Evolutionary conservation across 1,139 yeast genomes (phyloP), one percentile per base, ranked within the genome.

Genomic region (Ogataea hybrid): DNA sequence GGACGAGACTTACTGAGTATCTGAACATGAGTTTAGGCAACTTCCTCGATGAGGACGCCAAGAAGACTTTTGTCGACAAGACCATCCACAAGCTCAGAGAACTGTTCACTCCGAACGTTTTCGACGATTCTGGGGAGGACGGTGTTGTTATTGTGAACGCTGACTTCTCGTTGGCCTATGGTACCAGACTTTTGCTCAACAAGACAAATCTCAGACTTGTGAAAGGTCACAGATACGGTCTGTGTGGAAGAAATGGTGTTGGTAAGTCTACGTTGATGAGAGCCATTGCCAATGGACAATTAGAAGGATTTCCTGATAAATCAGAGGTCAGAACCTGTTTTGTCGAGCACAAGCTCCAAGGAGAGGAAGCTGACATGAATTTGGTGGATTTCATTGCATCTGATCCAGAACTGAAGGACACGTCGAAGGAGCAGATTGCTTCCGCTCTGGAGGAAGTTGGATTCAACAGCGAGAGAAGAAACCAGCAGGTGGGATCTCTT

Each of bases 191-290:
- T 97, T 77, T 92, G 57, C 73, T 92, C 58, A 92, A 90, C 75
- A 90, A 92, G 69, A 90, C 98, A 43, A 84, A 75, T 50, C 71
- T 92, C 62, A 78, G 96, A 60, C 75, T 92, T 48, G 73, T 86
- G 58, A 89, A 90, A 70, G 98, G 98, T 56, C 97, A 87, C 67
- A 80, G 98, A 65, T 92, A 92, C 62, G 98, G 98, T 71, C 77
- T 92, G 51, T 89, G 97, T 73, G 98, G 98, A 60, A 80, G 97
- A 69, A 92, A 92, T 65, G 98, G 98, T 77, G 97, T 97, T 46
- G 98, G 98, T 71, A 92, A 92, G 67, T 88, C 97, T 14, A 92
- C 98, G 15, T 73, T 92, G 59, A 90, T 92, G 97, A 79, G 98
- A 67, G 86, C 98, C 28, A 92, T 92, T 59, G 88, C 96, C 43